These are phyloP conservation scores for Ajuga reptans DNA, from an alignment of 305 asterid genomes.

Conservation along the genomic window DNA sequence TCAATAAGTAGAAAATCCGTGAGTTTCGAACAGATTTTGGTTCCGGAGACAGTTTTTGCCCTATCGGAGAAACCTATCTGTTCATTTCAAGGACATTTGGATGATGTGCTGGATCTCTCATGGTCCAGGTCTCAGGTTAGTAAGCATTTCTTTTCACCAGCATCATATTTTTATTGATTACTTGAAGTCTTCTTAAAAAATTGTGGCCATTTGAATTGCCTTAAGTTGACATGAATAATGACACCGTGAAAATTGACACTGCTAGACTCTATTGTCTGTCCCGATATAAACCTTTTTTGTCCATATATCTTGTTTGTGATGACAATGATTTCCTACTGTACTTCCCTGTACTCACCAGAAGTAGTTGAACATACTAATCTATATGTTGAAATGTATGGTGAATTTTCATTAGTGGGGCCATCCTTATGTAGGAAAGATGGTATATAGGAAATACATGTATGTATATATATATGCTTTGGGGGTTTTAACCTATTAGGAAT, in stretches of 20 bases:
- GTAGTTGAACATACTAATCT: neutral
- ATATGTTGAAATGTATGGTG: neutral
- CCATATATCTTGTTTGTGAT: neutral
- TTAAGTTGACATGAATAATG: slow-evolving; percentile 2
- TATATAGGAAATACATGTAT: neutral
- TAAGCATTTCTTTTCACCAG: slow-evolving; percentile 11
- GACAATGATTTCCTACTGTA: neutral
- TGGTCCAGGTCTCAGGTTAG: slow-evolving; percentile 99
- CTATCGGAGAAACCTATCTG: slow-evolving; percentile 75
- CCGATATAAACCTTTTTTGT: neutral
- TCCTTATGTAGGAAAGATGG: neutral
- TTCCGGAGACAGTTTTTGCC: slow-evolving; percentile 75
- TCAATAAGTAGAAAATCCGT: slow-evolving; percentile 80
- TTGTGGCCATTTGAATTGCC: neutral
- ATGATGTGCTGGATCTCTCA: slow-evolving; percentile 88
- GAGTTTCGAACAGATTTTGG: slow-evolving; percentile 72
- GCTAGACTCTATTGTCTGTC: neutral
- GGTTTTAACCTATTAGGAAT: neutral
- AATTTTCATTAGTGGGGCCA: neutral
- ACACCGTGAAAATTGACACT: neutral
- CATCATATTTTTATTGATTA: neutral
- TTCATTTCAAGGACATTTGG: slow-evolving; percentile 80
- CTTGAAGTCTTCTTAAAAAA: slow-evolving; percentile 11
- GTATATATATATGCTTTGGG: neutral
- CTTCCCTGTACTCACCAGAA: neutral